Percentiles rank a stretch among this genome's conserved stretches.
Evolutionary conservation across 2,329 filamentous ascomycete genomes (phyloP).

Genomic region (Sclerotiophoma versabilis): DNA sequence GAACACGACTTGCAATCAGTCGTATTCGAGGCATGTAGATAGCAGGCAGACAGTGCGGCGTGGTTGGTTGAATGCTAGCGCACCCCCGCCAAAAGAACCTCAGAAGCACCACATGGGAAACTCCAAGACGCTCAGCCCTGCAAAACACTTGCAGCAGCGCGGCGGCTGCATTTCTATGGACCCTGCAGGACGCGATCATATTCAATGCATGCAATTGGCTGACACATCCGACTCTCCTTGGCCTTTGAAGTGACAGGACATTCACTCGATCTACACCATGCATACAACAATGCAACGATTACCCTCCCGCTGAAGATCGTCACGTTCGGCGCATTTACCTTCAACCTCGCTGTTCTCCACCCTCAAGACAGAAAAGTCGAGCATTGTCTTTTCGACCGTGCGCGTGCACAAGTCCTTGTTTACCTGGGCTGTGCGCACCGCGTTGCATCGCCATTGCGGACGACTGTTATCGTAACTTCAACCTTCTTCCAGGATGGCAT

Average conservation of each 20-base stretch:
- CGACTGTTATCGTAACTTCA: not conserved
- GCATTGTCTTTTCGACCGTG: not conserved
- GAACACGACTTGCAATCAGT: not conserved
- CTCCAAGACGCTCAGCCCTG: conserved; percentile 12
- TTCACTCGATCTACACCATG: conserved; percentile 17
- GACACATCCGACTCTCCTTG: not conserved
- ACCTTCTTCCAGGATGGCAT: conserved; percentile 41
- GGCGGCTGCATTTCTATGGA: conserved; percentile 14
- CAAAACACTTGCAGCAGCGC: conserved; percentile 20
- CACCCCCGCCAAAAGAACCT: conserved; percentile 8
- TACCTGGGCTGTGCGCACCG: conserved; percentile 6
- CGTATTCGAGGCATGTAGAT: not conserved
- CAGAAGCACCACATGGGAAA: not conserved
- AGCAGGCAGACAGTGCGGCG: not conserved
- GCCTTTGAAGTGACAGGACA: conserved; percentile 16
- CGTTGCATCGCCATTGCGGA: conserved; percentile 3
- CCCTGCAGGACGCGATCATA: conserved; percentile 20
- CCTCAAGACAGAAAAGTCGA: not conserved
- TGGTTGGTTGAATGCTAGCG: conserved; percentile 7
- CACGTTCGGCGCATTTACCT: not conserved
- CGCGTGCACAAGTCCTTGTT: conserved; percentile 3
- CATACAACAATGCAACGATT: conserved; percentile 8
- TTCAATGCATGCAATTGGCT: conserved; percentile 5
- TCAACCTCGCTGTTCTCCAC: not conserved
- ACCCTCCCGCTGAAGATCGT: conserved; percentile 9